These are phyloP conservation scores for Pterocarpus macrocarpus DNA, from an alignment of 306 rosid genomes.

Conservation along the genomic window DNA sequence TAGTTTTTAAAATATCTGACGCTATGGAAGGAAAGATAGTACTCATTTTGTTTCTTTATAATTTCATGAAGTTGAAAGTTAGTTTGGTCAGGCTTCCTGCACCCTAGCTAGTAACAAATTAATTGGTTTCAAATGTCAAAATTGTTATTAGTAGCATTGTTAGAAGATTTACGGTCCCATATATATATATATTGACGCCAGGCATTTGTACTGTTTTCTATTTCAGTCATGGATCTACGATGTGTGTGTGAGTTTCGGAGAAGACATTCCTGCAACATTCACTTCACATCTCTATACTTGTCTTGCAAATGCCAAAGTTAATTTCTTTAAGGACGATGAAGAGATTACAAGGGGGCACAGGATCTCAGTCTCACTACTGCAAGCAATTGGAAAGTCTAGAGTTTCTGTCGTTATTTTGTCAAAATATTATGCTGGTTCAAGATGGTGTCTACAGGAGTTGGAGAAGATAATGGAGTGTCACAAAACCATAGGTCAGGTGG, in stretches of 20 bases:
- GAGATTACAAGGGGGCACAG: neutral
- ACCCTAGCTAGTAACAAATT: neutral
- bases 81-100: neutral
- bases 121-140: neutral
- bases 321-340: neutral
- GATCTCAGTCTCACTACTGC: neutral
- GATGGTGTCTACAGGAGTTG: constrained; percentile 2
- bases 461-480: neutral
- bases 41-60: neutral
- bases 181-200: neutral
- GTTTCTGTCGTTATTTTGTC: constrained; percentile 31
- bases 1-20: neutral
- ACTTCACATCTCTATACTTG: neutral
- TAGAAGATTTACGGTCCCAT: neutral
- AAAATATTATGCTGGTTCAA: neutral
- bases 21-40: neutral
- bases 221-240: neutral
- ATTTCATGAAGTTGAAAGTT: neutral
- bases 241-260: neutral
- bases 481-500: neutral
- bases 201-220: neutral
- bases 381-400: constrained; percentile 18
- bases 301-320: neutral
- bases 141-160: neutral
- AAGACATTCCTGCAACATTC: neutral